These are phyloP conservation scores for Psilocybe cubensis DNA, from an alignment of 768 basidiomycete species.

Conservation along the genomic window DNA sequence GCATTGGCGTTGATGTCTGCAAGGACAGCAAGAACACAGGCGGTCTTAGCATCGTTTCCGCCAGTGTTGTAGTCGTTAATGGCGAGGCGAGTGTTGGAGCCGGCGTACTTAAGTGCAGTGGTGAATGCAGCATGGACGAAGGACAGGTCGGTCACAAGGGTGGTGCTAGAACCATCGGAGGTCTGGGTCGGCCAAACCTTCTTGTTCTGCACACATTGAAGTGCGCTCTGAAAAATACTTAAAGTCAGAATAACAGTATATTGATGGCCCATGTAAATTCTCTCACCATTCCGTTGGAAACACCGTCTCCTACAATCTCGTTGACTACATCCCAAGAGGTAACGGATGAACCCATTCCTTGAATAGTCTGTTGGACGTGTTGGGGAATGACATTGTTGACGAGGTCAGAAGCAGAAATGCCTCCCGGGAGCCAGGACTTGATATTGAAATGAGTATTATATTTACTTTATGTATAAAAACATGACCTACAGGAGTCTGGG, in stretches of 20 bases:
- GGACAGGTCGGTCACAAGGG: conserved; percentile 15
- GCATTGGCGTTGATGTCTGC: conserved; percentile 19
- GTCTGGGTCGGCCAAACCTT: conserved; percentile 16
- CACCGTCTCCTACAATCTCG: conserved; percentile 17
- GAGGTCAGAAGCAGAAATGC: conserved; percentile 16
- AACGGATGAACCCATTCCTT: conserved; percentile 15
- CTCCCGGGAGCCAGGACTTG: conserved; percentile 18
- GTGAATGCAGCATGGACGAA: conserved; percentile 18
- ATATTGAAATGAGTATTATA: not conserved
- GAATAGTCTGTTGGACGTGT: conserved; percentile 19
- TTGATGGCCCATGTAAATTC: not conserved
- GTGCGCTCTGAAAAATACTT: conserved; percentile 5
- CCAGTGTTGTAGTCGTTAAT: conserved; percentile 22
- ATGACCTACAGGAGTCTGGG: conserved; percentile 17
- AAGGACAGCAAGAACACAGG: conserved; percentile 17
- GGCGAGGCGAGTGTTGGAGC: conserved; percentile 13
- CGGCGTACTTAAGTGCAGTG: conserved; percentile 16
- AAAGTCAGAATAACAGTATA: not conserved
- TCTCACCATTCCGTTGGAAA: conserved; percentile 18
- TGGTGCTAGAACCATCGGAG: conserved; percentile 8
- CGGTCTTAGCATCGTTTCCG: conserved; percentile 15
- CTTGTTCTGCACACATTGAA: conserved; percentile 20
- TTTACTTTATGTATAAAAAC: not conserved
- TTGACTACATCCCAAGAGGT: conserved; percentile 20
- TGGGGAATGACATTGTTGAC: conserved; percentile 19